Conservation (phyloP, 768 basidiomycete species). For the Hygrocybe punicea region DNA sequence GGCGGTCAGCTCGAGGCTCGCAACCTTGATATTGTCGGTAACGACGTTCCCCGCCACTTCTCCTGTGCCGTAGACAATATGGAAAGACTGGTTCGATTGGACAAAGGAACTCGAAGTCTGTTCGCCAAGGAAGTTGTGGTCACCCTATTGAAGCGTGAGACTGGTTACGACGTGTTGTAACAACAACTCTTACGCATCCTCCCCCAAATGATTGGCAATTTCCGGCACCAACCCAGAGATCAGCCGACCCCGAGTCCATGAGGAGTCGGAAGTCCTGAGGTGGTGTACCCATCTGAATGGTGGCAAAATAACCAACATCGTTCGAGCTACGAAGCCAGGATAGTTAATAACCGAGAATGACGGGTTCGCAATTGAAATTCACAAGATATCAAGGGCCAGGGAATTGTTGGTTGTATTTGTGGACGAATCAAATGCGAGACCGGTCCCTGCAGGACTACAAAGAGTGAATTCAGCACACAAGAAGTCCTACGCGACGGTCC, state of each 20-base stretch:
- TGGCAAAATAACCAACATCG: slow-evolving; percentile 54
- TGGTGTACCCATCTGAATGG: slow-evolving; percentile 65
- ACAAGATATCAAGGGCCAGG: slow-evolving; percentile 71
- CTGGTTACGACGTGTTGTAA: background rate
- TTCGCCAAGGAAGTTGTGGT: slow-evolving; percentile 54
- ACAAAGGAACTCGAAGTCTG: slow-evolving; percentile 61
- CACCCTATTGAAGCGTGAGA: slow-evolving; percentile 25
- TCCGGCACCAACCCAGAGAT: slow-evolving; percentile 63
- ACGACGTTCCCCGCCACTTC: slow-evolving; percentile 61
- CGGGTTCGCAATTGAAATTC: slow-evolving; percentile 19
- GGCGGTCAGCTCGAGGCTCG: slow-evolving; percentile 51
- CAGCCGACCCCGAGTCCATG: slow-evolving; percentile 71
- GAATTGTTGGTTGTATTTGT: slow-evolving; percentile 47
- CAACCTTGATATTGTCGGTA: slow-evolving; percentile 60
- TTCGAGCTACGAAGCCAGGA: slow-evolving; percentile 28
- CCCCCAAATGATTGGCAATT: slow-evolving; percentile 47
- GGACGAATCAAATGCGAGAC: background rate
- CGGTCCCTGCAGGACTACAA: slow-evolving; percentile 3
- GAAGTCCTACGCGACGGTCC: too few species aligned
- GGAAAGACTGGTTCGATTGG: slow-evolving; percentile 48
- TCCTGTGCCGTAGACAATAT: slow-evolving; percentile 69
- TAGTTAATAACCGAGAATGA: slow-evolving; percentile 1
- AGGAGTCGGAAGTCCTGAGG: slow-evolving; percentile 53
- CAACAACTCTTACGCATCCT: slow-evolving; percentile 25
- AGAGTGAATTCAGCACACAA: background rate